A percentile compares a stretch with the other conserved stretches of the same genome.
Conservation (phyloP, 495 filamentous ascomycete genomes). For the Mycothermus thermophilus region DNA sequence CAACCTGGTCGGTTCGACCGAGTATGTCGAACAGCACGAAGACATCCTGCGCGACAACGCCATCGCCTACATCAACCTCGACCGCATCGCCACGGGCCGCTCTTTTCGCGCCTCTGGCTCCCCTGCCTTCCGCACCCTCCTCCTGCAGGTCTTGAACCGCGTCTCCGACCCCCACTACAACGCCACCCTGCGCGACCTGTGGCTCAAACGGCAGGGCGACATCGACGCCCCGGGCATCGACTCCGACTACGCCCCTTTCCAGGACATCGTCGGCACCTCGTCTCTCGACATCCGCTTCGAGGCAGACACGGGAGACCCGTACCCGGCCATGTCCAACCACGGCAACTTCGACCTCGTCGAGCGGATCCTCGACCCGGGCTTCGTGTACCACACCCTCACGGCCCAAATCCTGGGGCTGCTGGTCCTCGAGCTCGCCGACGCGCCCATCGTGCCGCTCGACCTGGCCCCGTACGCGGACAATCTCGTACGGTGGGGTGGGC, state of each 20-base stretch:
- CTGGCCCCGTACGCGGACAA: conserved; percentile 47
- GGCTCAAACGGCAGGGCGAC: conserved; percentile 49
- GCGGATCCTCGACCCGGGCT: conserved; percentile 62
- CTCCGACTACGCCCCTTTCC: conserved; percentile 87
- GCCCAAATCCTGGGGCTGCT: conserved; percentile 69
- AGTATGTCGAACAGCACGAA: conserved; percentile 85
- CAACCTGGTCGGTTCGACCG: conserved; percentile 87
- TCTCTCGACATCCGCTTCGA: conserved; percentile 77
- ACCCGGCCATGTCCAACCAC: conserved; percentile 72
- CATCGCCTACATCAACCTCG: conserved; percentile 85
- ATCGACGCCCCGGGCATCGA: conserved; percentile 63
- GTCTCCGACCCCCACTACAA: conserved; percentile 60
- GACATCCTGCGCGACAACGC: conserved; percentile 59
- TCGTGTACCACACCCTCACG: conserved; percentile 65
- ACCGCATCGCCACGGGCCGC: conserved; percentile 62
- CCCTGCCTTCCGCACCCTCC: conserved; percentile 58
- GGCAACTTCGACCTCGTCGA: conserved; percentile 85
- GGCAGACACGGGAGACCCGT: conserved; percentile 44
- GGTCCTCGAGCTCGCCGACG: conserved; percentile 73
- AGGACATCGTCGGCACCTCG: conserved; percentile 82
- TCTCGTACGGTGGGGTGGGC: conserved; percentile 45
- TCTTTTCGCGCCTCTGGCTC: conserved; percentile 64
- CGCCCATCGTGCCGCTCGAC: conserved; percentile 70
- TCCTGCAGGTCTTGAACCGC: conserved; percentile 58
- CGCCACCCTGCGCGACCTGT: conserved; percentile 56